Evolutionary conservation across 2,329 filamentous ascomycete species (phyloP), one percentile per base, ranked within the genome.

Genomic region (Pestalotiopsis sp.): DNA sequence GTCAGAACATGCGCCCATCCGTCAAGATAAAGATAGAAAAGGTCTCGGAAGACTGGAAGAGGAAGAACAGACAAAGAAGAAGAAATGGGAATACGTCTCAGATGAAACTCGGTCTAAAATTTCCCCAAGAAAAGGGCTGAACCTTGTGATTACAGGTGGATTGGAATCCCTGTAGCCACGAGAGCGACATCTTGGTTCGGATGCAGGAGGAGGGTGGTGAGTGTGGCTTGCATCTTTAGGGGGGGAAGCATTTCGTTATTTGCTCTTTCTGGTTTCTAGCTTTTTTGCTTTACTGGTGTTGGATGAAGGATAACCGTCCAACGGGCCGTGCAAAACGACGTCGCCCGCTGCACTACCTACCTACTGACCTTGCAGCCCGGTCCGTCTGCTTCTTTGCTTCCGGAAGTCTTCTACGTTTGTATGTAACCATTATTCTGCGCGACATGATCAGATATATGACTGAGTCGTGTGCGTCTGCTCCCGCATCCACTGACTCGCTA

Each of bases 401-500:
- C 27, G 27, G 27, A 31, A 31, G 27, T 31, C 27, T 31, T 31
- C 27, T 31, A 27, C 27, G 27, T 27, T 6, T 31, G 27, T 7
- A 31, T 31, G 23, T 23, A 23, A 23, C 23, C 23, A 23, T 27
- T 31, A 6, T 31, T 31, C 27, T 31, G 27, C 6, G 5, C 27
- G 27, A 31, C 27, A 31, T 52, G 17, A 52, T n/a, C 17, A 52
- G 17, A 52, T 12, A 61, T 61, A 31, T 31, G 27, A 31, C 27
- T 31, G 59, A 61, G 59, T 61, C 59, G 59, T 36, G 59, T 27
- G 25, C 13, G 7, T 36, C 14, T 13, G n/a, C n/a, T 36, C 31
- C 59, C 27, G 27, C 25, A n/a, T n/a, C 31, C 59, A 61, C 27
- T 61, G 59, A 61, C 59, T 61, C 59, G 59, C 59, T 36, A 59